Percentiles rank a stretch among this genome's conserved stretches.
phyloP scores from a whole-genome alignment of 768 basidiomycete genomes.

The Boletus rubroflammeus region DNA sequence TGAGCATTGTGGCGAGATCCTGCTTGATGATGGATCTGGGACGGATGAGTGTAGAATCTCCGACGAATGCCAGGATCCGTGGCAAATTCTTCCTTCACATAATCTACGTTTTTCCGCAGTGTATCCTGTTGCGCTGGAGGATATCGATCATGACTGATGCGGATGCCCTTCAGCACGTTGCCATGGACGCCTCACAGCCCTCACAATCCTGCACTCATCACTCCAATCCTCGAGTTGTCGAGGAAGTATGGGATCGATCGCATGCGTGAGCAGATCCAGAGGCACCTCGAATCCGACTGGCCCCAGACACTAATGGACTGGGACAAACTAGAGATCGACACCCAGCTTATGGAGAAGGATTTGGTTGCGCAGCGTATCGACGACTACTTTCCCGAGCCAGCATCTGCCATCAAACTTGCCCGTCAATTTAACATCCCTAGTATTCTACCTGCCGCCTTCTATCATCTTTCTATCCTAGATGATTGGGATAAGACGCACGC shows the following conservation, averaged over 20 bases:
- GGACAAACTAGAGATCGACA: conserved; percentile 6
- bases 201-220: neutral
- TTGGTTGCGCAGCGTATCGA: neutral
- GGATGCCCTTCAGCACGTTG: neutral
- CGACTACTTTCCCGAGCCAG: conserved; percentile 20
- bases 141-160: neutral
- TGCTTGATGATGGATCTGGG: no score
- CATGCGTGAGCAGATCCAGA: conserved; percentile 1
- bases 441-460: conserved; percentile 47
- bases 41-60: no score
- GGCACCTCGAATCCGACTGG: conserved; percentile 9
- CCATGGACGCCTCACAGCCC: conserved; percentile 7
- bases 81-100: no score
- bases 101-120: no score
- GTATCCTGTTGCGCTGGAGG: neutral
- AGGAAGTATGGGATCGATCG: conserved; percentile 12
- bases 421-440: conserved; percentile 37
- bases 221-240: conserved; percentile 7
- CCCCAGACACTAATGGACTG: conserved; percentile 11
- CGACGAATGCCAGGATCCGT: no score
- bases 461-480: conserved; percentile 35
- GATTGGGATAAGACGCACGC: conserved; percentile 15
- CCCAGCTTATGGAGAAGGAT: neutral
- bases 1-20: no score
- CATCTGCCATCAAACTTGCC: conserved; percentile 39